Evolutionary conservation across 225 moss, liverwort and hornwort genomes (phyloP).

Genomic region (Asterella californica): DNA sequence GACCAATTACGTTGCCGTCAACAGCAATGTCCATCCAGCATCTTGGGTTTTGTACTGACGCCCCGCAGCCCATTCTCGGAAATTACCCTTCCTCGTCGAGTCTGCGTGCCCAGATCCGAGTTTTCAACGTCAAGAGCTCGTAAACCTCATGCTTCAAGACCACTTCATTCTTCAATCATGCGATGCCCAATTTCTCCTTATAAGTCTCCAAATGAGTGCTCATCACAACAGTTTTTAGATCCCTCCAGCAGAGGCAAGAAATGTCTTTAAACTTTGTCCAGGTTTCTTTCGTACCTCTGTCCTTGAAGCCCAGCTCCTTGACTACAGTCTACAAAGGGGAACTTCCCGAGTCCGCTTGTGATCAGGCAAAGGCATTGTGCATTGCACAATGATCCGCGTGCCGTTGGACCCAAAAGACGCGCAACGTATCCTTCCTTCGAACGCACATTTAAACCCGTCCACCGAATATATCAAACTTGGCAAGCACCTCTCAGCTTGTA

Average conservation of each 20-base stretch:
- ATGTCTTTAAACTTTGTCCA: neutral
- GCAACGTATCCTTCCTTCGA: neutral
- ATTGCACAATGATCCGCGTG: neutral
- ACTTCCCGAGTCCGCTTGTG: neutral
- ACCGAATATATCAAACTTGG: neutral
- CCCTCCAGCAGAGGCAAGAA: neutral
- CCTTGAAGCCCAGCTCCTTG: neutral
- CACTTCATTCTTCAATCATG: neutral
- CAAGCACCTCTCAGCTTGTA: neutral
- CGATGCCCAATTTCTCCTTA: neutral
- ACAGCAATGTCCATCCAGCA: slow-evolving; percentile 71
- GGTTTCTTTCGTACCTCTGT: too few species aligned
- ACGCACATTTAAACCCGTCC: neutral
- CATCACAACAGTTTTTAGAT: neutral
- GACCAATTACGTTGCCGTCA: slow-evolving; percentile 61
- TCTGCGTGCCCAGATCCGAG: neutral
- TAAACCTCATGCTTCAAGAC: neutral
- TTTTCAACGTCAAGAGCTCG: neutral
- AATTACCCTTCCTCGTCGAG: neutral
- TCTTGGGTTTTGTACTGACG: slow-evolving; percentile 45
- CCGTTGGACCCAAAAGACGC: neutral
- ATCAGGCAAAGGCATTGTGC: neutral
- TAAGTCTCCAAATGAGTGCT: neutral
- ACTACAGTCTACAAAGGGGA: neutral
- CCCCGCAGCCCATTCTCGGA: slow-evolving; percentile 60